Percentiles rank a stretch among this genome's conserved stretches.
Evolutionary conservation across 2,329 filamentous ascomycete species (phyloP).

Genomic region (Setomelanomma holmii): DNA sequence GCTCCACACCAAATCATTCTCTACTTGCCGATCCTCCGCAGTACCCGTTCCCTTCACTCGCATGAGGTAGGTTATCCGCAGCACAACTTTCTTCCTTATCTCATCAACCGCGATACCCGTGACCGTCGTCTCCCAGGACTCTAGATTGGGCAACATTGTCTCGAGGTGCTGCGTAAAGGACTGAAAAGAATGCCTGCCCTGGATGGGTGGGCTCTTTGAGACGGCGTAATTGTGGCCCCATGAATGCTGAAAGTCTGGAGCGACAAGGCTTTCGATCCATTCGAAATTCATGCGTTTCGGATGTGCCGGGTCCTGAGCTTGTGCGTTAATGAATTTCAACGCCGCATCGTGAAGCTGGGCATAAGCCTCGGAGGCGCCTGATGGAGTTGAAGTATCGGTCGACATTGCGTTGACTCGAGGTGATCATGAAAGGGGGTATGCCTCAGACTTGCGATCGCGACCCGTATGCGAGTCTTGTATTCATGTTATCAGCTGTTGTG

Average conservation of each 20-base stretch:
- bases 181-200: conserved; percentile 18
- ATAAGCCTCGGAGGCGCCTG: background rate
- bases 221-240: conserved; percentile 43
- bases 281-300: conserved; percentile 19
- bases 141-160: conserved; percentile 26
- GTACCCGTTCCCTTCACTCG: conserved; percentile 16
- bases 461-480: no score
- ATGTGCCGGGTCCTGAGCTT: conserved; percentile 4
- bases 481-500: background rate
- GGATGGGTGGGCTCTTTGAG: conserved; percentile 24
- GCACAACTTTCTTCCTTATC: conserved; percentile 22
- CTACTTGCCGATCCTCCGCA: conserved; percentile 7
- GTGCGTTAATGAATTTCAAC: conserved; percentile 21
- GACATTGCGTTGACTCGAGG: background rate
- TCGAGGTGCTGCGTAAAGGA: conserved; percentile 31
- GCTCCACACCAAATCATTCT: conserved; percentile 45
- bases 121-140: conserved; percentile 29
- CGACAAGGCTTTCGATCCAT: conserved; percentile 22
- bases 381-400: background rate
- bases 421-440: no score
- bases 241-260: conserved; percentile 25
- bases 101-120: conserved; percentile 37
- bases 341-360: background rate
- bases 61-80: conserved; percentile 37
- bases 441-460: no score